These are phyloP conservation scores for Penicillium paneum DNA, from an alignment of 2,329 filamentous ascomycete species.

Conservation along the genomic window DNA sequence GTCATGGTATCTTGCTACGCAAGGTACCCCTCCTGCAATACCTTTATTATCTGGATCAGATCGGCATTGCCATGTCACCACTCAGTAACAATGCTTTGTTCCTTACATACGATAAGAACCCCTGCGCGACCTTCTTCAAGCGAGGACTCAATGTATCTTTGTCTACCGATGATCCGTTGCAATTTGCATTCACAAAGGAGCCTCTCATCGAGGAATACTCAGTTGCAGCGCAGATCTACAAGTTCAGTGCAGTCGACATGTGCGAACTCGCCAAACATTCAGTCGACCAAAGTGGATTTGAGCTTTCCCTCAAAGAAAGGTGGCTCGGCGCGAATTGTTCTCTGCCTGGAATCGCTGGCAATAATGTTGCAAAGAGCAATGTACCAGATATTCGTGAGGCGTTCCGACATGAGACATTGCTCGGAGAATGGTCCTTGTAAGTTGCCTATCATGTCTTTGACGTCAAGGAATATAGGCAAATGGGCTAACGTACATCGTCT, in stretches of 20 bases:
- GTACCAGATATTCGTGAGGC: conserved; percentile 89
- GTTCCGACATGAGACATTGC: conserved; percentile 80
- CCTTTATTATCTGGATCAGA: conserved; percentile 95
- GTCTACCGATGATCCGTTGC: conserved; percentile 92
- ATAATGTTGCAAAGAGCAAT: conserved; percentile 93
- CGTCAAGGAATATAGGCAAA: not conserved
- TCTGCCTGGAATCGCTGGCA: conserved; percentile 75
- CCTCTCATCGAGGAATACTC: conserved; percentile 97
- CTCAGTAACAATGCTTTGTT: conserved; percentile 97
- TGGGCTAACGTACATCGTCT: conserved; percentile 4
- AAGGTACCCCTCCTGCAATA: conserved; percentile 96
- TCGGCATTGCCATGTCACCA: conserved; percentile 98
- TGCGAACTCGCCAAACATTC: conserved; percentile 96
- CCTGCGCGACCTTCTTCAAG: conserved; percentile 92
- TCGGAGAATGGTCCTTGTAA: conserved; percentile 82
- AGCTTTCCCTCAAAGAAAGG: conserved; percentile 80
- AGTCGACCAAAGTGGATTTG: conserved; percentile 91
- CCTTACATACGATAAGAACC: conserved; percentile 93
- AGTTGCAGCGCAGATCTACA: conserved; percentile 97
- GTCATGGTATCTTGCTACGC: conserved; percentile 83
- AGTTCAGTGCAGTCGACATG: conserved; percentile 95
- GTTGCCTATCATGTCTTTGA: conserved; percentile 12
- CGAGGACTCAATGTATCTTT: conserved; percentile 92
- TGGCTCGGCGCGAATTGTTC: conserved; percentile 83
- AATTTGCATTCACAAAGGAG: conserved; percentile 98